Evolutionary conservation across 139 green algal species (phyloP), one percentile per base, ranked within the genome.

Genomic region (Asterochloris erici): DNA sequence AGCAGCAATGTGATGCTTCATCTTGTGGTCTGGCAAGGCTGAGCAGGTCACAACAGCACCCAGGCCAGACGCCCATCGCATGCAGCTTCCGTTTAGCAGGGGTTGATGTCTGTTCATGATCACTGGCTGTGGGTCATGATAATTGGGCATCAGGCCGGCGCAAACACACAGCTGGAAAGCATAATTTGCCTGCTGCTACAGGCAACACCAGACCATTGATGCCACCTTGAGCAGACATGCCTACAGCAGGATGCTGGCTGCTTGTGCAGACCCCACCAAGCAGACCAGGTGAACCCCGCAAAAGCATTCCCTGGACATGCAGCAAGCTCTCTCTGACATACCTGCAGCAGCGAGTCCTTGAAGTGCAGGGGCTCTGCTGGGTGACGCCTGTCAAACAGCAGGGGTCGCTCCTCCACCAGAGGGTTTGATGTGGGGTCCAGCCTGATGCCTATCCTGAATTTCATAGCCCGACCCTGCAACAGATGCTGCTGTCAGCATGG

Each of bases 381-480:
- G 78, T 82, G 68, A 14, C 63, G 63, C 63, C 16, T 61, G 27
- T 82, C 78, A 23, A 74, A 64, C 26, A 82, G 29, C 14, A 82
- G 63, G 17, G 78, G 63, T 23, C n/a, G 15, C 10, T 63, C 28
- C 16, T 74, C 78, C 10, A 63, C 63, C 14, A 82, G 14, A 9
- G 27, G 11, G 63, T 63, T 82, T 64, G 61, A 64, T 14, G 27
- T 63, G 63, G 61, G 73, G 63, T 74, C 78, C 11, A 17, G 61
- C 26, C 27, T 10, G 14, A 82, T 27, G 0, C n/a, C 63, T 63
- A 21, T 28, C 78, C 74, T 74, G 78, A 74, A 82, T 16, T 63
- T 82, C n/a, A 63, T 63, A 63, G 68, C 61, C 26, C 63, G 38
- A 28, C 61, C 27, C 63, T 82, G 63, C 29, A 78, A 16, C 13